Base-by-base conservation (phyloP, 768 basidiomycete genomes). In the Dentipellis sp. region DNA sequence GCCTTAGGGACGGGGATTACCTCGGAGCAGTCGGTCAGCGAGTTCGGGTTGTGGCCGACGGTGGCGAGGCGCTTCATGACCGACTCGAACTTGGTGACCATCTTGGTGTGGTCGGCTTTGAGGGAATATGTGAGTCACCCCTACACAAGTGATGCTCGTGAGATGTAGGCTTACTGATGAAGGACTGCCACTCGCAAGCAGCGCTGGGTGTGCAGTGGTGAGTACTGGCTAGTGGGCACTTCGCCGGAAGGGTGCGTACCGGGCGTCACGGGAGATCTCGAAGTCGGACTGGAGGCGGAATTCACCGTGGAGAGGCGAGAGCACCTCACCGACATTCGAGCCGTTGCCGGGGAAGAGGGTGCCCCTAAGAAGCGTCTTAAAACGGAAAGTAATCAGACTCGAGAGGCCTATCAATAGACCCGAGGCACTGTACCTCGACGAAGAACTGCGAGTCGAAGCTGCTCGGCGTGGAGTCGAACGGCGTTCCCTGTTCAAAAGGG, bases 211-310 rank as follows among this genome's bases (percentile, higher is more conserved):
- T 29, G 29, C 29, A 29, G 29, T 3, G 29, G 29, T 29, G 29
- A 29, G 29, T 6, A 29, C 3, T 6, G 29, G 29, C 29, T 29
- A 6, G 6, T 29, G 6, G 29, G 29, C 29, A 29, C 29, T 29
- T 29, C 6, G 29, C 3, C 29, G 29, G 29, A 29, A 3, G 29
- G 3, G 29, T 6, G 29, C 29, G 6, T 29, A 29, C 23, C 62
- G 51, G 38, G 53, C 35, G 52, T 55, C 62, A 7, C 62, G 63
- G 14, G 60, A 60, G 48, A 67, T 14, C 10, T 34, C 52, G 42
- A 64, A 67, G 65, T 78, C 76, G 45, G 76, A 78, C 59, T 74
- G 71, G 35, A 79, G 64, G 36, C 77, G 74, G 21, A 79, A 63
- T 58, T 73, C 74, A 40, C 76, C 75, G 16, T 57, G 60, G 37